phyloP scores from a whole-genome alignment of 225 moss, liverwort and hornwort species.

The Pleurozium schreberi region DNA sequence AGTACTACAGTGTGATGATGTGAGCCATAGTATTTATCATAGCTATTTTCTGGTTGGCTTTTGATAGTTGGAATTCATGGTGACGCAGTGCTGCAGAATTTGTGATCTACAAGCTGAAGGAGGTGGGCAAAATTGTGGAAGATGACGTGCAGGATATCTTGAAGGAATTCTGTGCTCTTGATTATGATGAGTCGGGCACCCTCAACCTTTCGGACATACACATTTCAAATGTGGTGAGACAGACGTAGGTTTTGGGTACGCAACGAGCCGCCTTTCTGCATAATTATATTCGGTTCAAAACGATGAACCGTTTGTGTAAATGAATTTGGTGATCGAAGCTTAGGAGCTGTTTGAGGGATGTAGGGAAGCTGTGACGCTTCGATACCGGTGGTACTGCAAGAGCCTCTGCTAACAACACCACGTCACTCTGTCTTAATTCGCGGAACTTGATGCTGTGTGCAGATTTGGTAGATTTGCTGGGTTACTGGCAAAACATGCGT shows the following conservation, averaged over 20 bases:
- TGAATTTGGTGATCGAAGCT: neutral
- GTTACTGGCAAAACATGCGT: neutral
- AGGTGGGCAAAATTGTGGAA: conserved; percentile 60
- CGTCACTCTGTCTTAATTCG: neutral
- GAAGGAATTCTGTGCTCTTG: conserved; percentile 55
- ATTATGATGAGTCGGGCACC: conserved; percentile 42
- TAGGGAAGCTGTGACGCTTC: neutral
- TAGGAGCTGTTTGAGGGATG: neutral
- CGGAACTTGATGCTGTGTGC: neutral
- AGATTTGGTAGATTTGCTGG: neutral
- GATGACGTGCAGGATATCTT: conserved; percentile 51
- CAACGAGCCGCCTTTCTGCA: neutral
- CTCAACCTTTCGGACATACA: conserved; percentile 34
- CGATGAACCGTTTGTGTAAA: neutral
- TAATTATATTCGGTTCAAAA: neutral
- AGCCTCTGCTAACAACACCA: neutral
- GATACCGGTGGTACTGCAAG: neutral
- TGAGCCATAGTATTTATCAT: neutral
- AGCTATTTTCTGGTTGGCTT: neutral
- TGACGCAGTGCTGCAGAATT: conserved; percentile 60
- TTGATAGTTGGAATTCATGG: neutral
- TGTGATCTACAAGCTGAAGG: conserved; percentile 79
- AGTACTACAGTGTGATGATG: neutral
- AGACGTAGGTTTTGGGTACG: neutral
- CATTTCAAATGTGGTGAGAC: conserved; percentile 4